Percentiles rank a stretch among this genome's conserved stretches.
Evolutionary conservation across 2,329 filamentous ascomycete genomes (phyloP).

Genomic region (Dendrostoma leiphaemia): DNA sequence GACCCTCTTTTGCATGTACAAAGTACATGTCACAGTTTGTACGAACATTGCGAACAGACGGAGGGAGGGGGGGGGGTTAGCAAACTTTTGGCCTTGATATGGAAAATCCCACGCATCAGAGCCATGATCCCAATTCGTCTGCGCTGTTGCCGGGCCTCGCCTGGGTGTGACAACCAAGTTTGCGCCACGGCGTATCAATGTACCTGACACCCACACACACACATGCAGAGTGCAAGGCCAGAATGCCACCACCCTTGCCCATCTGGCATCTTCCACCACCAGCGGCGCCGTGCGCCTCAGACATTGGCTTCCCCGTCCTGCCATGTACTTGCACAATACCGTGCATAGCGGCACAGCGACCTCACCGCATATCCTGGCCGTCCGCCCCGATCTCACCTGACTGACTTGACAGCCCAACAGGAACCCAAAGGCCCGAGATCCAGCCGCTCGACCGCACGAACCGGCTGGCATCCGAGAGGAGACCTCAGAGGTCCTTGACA

Average conservation of each 20-base stretch:
- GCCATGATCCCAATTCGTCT: constrained; percentile 10
- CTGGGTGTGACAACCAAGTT: constrained; percentile 4
- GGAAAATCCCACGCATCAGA: too few species aligned
- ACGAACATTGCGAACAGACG: too few species aligned
- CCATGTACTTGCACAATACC: not conserved
- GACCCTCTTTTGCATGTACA: too few species aligned
- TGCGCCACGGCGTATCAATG: not conserved
- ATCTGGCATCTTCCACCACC: too few species aligned
- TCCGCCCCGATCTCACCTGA: constrained; percentile 2
- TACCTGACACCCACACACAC: constrained; percentile 7
- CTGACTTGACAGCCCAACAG: too few species aligned
- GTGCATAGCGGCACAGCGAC: not conserved
- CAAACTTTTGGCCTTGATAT: too few species aligned
- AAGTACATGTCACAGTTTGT: too few species aligned
- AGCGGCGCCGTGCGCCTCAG: not conserved
- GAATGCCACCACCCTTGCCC: not conserved
- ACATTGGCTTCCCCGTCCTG: not conserved
- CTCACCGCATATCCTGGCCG: constrained; percentile 1
- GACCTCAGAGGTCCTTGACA: too few species aligned
- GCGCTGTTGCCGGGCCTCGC: constrained; percentile 9
- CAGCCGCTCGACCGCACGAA: not conserved
- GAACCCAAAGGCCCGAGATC: not conserved
- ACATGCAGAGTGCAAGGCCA: too few species aligned
- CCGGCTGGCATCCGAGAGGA: not conserved
- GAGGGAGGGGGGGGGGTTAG: too few species aligned